Base-by-base conservation (phyloP, 1,284 basidiomycete species). In the Tilletiopsis washingtonensis region DNA sequence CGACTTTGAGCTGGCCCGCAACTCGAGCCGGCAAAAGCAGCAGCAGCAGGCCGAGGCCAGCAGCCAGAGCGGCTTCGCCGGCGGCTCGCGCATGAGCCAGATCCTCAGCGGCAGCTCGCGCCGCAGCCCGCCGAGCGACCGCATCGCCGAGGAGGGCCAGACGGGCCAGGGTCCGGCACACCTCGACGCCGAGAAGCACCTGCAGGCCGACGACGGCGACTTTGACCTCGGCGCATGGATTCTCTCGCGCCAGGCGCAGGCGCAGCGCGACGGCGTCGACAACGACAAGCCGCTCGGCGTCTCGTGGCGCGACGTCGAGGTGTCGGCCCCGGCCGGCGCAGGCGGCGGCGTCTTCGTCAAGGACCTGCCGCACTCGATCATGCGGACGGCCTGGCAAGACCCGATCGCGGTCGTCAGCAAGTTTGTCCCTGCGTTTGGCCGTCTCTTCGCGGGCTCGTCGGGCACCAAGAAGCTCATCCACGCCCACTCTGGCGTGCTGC, bases 301-400 rank as follows among this genome's bases (percentile, higher is more conserved):
- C 43, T 56, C 64, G 7, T 67, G 63, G 63, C 45, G 49, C 14
- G 55, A 67, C 44, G 26, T 67, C 38, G 49, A 46, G 38, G 57
- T 67, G 45, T 53, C 47, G 15, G 54, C 59, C 9, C 61, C 64
- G 6, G 57, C 54, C 19, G 49, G 53, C 15, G 61, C 54, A 6
- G 56, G 58, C 32, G 63, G 58, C 7, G 56, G 59, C 43, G 41
- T 65, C 43, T 59, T 67, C 36, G 62, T 67, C 45, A 67, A 67
- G 49, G 63, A 62, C 4, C 47, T 64, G 5, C 62, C 64, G 15
- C 20, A 55, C 14, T 62, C 62, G 41, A 63, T 67, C 45, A 17
- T 49, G 29, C 65, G 65, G 49, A 67, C 64, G 1, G 60, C 56
- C 0, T 54, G 52, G 38, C 54, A 47, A 17, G 64, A 67, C 49